Conservation (phyloP, 331 rosid species). For the Quercus phellos region DNA sequence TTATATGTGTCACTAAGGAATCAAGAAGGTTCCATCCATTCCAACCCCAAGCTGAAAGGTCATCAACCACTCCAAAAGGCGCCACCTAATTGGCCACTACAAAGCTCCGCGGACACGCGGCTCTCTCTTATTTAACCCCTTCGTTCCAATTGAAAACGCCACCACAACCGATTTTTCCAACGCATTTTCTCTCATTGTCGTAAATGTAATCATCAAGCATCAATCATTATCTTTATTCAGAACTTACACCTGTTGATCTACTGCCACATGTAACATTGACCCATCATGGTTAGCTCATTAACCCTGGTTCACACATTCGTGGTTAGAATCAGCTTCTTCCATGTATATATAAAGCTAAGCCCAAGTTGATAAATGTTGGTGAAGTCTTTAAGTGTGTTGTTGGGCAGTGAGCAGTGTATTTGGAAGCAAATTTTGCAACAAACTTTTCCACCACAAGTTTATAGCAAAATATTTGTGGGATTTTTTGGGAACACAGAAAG, state of each 20-base stretch:
- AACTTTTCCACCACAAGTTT: not conserved
- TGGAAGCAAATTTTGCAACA: no score
- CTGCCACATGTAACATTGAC: constrained; percentile 27
- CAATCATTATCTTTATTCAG: not conserved
- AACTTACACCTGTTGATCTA: constrained; percentile 34
- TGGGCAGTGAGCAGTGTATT: no score
- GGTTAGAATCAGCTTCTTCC: not conserved
- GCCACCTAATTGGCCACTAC: constrained; percentile 32
- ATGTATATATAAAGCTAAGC: no score
- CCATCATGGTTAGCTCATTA: constrained; percentile 15
- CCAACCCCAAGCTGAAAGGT: constrained; percentile 8
- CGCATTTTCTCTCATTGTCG: not conserved
- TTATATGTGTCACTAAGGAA: not conserved
- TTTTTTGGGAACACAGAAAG: not conserved
- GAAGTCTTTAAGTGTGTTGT: no score
- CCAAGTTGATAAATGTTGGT: no score
- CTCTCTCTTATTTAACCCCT: not conserved
- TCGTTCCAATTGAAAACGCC: constrained; percentile 11
- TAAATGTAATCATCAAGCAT: no score
- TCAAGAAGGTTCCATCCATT: constrained; percentile 38
- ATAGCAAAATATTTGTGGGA: not conserved
- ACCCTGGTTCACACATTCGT: constrained; percentile 18
- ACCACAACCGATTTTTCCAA: not conserved
- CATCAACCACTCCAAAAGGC: constrained; percentile 27
- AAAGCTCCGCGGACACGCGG: constrained; percentile 33